Percentiles rank a stretch among this genome's conserved stretches.
These are phyloP conservation scores for Lasiodiplodia sp. DNA, from an alignment of 2,329 filamentous ascomycete genomes.

Conservation along the genomic window DNA sequence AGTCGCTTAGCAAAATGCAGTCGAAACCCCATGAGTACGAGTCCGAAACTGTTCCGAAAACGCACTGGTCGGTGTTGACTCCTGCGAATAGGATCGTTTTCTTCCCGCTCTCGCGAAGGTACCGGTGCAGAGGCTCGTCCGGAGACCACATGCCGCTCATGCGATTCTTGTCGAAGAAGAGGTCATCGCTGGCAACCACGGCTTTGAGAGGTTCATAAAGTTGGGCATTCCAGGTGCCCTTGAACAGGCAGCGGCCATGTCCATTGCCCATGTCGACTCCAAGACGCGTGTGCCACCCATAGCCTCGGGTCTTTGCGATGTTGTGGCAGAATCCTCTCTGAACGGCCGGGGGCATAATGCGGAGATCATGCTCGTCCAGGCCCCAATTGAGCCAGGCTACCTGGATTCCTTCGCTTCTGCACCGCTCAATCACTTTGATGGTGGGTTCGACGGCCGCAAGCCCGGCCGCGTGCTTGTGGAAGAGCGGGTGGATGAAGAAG, in stretches of 20 bases:
- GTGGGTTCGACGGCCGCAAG: slow-evolving; percentile 47
- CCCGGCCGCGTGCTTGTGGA: slow-evolving; percentile 37
- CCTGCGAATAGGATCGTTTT: slow-evolving; percentile 53
- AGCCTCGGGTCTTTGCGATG: slow-evolving; percentile 32
- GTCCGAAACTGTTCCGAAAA: slow-evolving; percentile 52
- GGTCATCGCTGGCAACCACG: slow-evolving; percentile 46
- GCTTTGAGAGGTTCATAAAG: slow-evolving; percentile 51
- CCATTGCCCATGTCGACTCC: slow-evolving; percentile 47
- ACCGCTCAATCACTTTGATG: slow-evolving; percentile 49
- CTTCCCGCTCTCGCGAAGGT: slow-evolving; percentile 49
- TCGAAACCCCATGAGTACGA: slow-evolving; percentile 53
- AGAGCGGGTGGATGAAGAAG: slow-evolving; percentile 49
- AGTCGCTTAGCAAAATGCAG: slow-evolving; percentile 51
- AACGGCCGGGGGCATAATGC: slow-evolving; percentile 51
- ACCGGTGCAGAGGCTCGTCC: slow-evolving; percentile 50
- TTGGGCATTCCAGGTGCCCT: slow-evolving; percentile 52
- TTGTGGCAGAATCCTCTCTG: slow-evolving; percentile 51
- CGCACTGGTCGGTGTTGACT: slow-evolving; percentile 54
- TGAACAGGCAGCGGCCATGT: slow-evolving; percentile 52
- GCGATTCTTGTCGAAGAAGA: slow-evolving; percentile 53
- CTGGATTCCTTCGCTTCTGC: slow-evolving; percentile 51
- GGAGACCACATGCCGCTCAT: slow-evolving; percentile 54
- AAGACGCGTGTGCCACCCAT: slow-evolving; percentile 52
- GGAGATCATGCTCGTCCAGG: slow-evolving; percentile 47
- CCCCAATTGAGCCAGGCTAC: slow-evolving; percentile 54